These are phyloP conservation scores for Mycothermus thermophilus DNA, from an alignment of 495 filamentous ascomycete species.

Conservation along the genomic window DNA sequence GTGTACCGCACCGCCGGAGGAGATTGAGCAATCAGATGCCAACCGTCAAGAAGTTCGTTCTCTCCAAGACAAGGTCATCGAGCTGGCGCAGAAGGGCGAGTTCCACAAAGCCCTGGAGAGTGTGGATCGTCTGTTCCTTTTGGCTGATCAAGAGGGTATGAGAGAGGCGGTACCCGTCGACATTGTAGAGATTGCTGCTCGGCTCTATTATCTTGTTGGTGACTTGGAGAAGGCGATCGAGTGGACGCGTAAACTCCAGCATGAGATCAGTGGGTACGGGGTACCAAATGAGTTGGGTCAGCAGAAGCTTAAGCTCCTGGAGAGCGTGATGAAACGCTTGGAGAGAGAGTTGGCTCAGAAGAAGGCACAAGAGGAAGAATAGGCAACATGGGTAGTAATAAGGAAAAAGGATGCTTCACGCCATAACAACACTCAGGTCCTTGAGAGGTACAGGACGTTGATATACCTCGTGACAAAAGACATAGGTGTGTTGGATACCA, in stretches of 20 bases:
- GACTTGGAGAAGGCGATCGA: conserved; percentile 16
- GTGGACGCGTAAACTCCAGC: conserved; percentile 12
- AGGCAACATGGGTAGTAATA: no score
- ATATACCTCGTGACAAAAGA: no score
- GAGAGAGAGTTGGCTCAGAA: conserved; percentile 4
- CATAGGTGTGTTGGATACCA: no score
- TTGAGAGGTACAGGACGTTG: no score
- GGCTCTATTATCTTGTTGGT: conserved; percentile 20
- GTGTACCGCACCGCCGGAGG: conserved; percentile 10
- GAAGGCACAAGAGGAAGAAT: background rate
- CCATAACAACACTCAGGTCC: no score
- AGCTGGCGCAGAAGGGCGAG: conserved; percentile 14
- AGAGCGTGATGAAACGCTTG: conserved; percentile 2
- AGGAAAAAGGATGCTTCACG: no score
- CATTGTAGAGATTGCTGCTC: conserved; percentile 21
- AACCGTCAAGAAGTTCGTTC: conserved; percentile 10
- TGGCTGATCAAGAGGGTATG: conserved; percentile 17
- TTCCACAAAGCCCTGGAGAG: conserved; percentile 14
- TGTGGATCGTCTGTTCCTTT: conserved; percentile 11
- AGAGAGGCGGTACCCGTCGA: conserved; percentile 16
- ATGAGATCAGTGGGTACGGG: conserved; percentile 11
- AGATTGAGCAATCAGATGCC: conserved; percentile 12
- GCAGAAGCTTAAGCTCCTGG: conserved; percentile 4
- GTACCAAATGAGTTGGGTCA: conserved; percentile 22
- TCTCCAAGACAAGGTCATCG: conserved; percentile 13